Percentiles rank a stretch among this genome's conserved stretches.
Conservation (phyloP, 345 rosid species). For the Populus simonii region DNA sequence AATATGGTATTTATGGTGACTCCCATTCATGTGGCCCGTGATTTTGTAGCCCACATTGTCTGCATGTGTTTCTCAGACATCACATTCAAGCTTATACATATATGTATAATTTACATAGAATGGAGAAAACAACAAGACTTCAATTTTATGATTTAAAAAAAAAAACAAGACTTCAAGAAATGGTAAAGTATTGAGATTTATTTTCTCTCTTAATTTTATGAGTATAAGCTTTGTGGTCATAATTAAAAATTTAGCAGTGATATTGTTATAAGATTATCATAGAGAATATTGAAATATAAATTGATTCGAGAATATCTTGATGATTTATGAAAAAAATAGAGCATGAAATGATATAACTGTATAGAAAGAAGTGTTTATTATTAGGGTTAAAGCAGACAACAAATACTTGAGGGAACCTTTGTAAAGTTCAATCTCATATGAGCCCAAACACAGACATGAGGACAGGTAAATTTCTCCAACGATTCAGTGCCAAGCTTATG, state of each 20-base stretch:
- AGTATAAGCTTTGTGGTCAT: too few relatives aligned
- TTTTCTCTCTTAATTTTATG: too few relatives aligned
- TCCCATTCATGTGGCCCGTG: constrained; percentile 19
- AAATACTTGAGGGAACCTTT: not conserved
- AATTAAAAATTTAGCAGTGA: too few relatives aligned
- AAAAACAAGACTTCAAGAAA: too few relatives aligned
- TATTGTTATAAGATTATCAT: too few relatives aligned
- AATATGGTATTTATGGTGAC: not conserved
- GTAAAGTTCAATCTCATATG: not conserved
- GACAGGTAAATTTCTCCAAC: not conserved
- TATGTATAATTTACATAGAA: not conserved
- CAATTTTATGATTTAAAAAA: too few relatives aligned
- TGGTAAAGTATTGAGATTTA: too few relatives aligned
- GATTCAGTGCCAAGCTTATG: not conserved
- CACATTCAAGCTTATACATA: not conserved
- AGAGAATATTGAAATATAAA: too few relatives aligned
- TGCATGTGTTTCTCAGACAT: constrained; percentile 8
- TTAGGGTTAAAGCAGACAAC: not conserved
- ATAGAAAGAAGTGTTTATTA: too few relatives aligned
- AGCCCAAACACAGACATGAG: not conserved
- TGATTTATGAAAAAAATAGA: too few relatives aligned
- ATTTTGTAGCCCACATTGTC: constrained; percentile 16
- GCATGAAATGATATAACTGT: too few relatives aligned
- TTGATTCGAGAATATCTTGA: too few relatives aligned
- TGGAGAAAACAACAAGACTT: not conserved